Evolutionary conservation across 2,329 filamentous ascomycete genomes (phyloP).

Genomic region (Ophiostoma montium): DNA sequence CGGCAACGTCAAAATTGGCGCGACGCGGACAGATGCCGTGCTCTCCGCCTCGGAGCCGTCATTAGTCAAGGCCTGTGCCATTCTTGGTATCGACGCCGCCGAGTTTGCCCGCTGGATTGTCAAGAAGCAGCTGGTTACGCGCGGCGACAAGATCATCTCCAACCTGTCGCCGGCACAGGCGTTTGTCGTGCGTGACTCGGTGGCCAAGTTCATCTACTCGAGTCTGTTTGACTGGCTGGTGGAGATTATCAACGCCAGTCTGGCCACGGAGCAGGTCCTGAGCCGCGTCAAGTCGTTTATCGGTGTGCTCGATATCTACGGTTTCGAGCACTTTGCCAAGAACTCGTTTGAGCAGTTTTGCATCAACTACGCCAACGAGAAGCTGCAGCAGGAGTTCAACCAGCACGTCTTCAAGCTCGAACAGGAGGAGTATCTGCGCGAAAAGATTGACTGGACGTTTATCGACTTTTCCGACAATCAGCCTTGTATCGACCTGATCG

Average conservation of each 20-base stretch:
- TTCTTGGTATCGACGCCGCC: conserved; percentile 72
- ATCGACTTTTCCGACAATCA: conserved; percentile 99
- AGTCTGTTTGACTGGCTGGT: conserved; percentile 98
- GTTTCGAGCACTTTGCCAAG: conserved; percentile 98
- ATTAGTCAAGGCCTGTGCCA: conserved; percentile 63
- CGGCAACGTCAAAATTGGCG: conserved; percentile 91
- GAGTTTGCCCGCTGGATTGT: conserved; percentile 97
- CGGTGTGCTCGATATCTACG: conserved; percentile 97
- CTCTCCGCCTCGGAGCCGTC: conserved; percentile 70
- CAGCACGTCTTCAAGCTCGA: conserved; percentile 98
- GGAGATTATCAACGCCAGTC: conserved; percentile 83
- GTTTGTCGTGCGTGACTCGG: conserved; percentile 86
- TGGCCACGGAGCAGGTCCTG: conserved; percentile 80
- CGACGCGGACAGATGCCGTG: conserved; percentile 76
- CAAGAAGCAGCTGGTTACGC: conserved; percentile 94
- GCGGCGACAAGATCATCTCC: conserved; percentile 94
- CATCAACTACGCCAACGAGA: conserved; percentile 99
- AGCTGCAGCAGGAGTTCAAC: conserved; percentile 98
- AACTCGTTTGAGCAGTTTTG: conserved; percentile 99
- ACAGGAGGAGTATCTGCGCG: conserved; percentile 91
- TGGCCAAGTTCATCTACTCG: conserved; percentile 97
- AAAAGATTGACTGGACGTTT: conserved; percentile 98
- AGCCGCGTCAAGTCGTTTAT: conserved; percentile 80
- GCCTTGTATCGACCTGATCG: conserved; percentile 95
- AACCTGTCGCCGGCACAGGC: conserved; percentile 91